Evolutionary conservation across 148 eudicot genomes (phyloP).

Genomic region (Amaranthus palmeri): DNA sequence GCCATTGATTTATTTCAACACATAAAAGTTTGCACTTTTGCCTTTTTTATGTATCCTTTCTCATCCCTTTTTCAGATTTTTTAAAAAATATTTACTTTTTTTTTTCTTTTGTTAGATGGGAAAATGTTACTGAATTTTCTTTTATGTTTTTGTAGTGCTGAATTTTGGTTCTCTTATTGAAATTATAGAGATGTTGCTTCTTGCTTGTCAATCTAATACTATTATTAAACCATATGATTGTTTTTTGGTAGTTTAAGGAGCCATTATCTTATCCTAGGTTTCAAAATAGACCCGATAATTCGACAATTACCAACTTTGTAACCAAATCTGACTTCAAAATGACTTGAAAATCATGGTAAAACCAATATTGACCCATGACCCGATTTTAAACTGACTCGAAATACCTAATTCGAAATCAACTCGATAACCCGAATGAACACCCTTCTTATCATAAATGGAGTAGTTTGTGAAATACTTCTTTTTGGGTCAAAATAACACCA

Average conservation of each 20-base stretch:
- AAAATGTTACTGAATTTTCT: not conserved
- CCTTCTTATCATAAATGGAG: no score
- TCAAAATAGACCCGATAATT: no score
- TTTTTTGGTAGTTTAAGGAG: not conserved
- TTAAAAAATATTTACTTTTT: not conserved
- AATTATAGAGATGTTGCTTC: not conserved
- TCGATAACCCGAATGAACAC: no score
- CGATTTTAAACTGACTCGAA: no score
- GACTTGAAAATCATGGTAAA: not conserved
- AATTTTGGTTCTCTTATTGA: not conserved
- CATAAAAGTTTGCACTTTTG: not conserved
- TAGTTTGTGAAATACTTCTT: no score
- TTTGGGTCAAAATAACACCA: no score
- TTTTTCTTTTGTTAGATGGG: not conserved
- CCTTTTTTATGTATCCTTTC: not conserved
- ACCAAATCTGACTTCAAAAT: not conserved
- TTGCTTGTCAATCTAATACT: no score
- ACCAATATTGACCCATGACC: no score
- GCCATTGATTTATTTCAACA: conserved; percentile 1
- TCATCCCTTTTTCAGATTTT: not conserved
- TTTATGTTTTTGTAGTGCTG: not conserved
- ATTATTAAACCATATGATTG: no score
- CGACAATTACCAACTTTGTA: no score
- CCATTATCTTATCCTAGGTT: not conserved
- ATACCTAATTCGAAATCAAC: no score